These are phyloP conservation scores for Platanthera zijinensis DNA, from an alignment of 106 monocot species.

Conservation along the genomic window DNA sequence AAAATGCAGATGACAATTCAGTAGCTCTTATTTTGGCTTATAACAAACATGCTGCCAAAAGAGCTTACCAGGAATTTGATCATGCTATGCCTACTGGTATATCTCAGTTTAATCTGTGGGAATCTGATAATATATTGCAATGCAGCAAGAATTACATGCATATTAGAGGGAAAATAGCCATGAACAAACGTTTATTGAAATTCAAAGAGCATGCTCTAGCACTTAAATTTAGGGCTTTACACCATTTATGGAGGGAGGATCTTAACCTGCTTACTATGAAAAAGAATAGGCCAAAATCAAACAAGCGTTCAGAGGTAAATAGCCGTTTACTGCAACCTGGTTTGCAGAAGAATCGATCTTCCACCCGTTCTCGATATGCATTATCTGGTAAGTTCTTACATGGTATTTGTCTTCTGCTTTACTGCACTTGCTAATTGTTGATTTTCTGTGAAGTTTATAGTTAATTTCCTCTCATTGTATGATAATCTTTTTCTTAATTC, in stretches of 20 bases:
- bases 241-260: conserved; percentile 81
- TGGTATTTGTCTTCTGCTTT: neutral
- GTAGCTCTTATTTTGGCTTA: conserved; percentile 27
- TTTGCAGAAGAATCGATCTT: conserved; percentile 43
- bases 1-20: conserved; percentile 11
- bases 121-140: conserved; percentile 8
- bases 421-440: neutral
- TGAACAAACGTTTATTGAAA: conserved; percentile 28
- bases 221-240: conserved; percentile 54
- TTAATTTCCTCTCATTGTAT: neutral
- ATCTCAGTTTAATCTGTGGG: conserved; percentile 23
- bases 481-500: neutral
- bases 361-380: conserved; percentile 27
- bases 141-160: conserved; percentile 20
- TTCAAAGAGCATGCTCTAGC: conserved; percentile 67
- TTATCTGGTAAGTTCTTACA: conserved; percentile 39
- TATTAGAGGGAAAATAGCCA: conserved; percentile 33
- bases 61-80: conserved; percentile 29
- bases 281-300: conserved; percentile 56
- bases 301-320: conserved; percentile 41
- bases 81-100: conserved; percentile 5
- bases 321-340: conserved; percentile 27
- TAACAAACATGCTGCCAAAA: conserved; percentile 37
- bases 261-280: conserved; percentile 36
- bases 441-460: neutral